Evolutionary conservation across 2,329 filamentous ascomycete species (phyloP).

Genomic region (Calonectria pseudoreteaudii): DNA sequence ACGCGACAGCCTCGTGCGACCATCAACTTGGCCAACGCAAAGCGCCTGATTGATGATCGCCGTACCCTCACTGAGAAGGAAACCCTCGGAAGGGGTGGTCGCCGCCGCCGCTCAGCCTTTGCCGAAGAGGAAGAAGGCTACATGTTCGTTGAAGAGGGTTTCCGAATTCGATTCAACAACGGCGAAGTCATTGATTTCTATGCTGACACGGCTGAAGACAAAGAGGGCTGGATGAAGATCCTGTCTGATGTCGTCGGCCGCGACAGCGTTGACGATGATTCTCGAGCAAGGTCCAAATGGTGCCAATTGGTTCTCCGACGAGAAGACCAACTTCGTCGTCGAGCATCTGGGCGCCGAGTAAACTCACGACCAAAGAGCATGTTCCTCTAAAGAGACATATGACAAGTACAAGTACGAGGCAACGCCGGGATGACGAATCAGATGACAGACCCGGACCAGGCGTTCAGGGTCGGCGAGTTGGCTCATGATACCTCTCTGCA

Average conservation of each 20-base stretch:
- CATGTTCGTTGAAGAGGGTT: conserved; percentile 99
- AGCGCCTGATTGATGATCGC: conserved; percentile 93
- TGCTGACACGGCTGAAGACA: conserved; percentile 87
- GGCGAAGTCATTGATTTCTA: conserved; percentile 99
- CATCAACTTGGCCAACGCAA: conserved; percentile 94
- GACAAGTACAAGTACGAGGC: conserved; percentile 34
- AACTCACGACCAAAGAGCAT: conserved; percentile 71
- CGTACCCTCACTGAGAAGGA: conserved; percentile 86
- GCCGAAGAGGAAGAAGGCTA: conserved; percentile 99
- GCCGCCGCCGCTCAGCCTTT: conserved; percentile 92
- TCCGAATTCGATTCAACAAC: conserved; percentile 98
- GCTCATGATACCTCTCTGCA: conserved; percentile 40
- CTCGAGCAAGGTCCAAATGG: conserved; percentile 68
- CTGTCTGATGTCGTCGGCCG: conserved; percentile 78
- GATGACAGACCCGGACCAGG: conserved; percentile 43
- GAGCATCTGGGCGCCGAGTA: conserved; percentile 63
- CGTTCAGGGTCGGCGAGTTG: conserved; percentile 39
- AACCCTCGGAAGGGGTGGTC: conserved; percentile 79
- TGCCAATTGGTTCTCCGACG: conserved; percentile 75
- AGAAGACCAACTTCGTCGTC: conserved; percentile 69
- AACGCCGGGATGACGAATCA: conserved; percentile 29
- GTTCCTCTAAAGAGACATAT: conserved; percentile 54
- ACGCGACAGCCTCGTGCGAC: conserved; percentile 95
- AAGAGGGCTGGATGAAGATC: conserved; percentile 94
- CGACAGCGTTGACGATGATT: conserved; percentile 62